A percentile compares a stretch with the other conserved stretches of the same genome.
Evolutionary conservation across 2,329 filamentous ascomycete genomes (phyloP).

Genomic region (Fusarium sulawesiense): DNA sequence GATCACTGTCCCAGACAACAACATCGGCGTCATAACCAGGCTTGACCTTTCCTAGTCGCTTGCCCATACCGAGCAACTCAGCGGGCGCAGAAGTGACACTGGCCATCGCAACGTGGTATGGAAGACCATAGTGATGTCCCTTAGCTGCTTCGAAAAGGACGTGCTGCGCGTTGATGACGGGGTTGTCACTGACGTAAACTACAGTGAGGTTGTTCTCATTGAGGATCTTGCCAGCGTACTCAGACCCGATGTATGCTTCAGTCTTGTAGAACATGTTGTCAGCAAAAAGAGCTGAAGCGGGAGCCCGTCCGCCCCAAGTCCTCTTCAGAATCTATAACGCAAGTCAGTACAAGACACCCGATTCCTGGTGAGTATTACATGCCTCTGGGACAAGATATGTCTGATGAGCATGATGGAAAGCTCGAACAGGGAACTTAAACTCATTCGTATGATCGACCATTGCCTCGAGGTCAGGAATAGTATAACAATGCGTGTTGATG

Average conservation of each 20-base stretch:
- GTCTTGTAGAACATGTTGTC: constrained; percentile 80
- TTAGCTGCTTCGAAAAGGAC: constrained; percentile 74
- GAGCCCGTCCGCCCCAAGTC: constrained; percentile 64
- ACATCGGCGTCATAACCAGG: constrained; percentile 71
- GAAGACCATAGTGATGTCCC: constrained; percentile 68
- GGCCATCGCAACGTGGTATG: constrained; percentile 69
- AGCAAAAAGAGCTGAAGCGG: constrained; percentile 73
- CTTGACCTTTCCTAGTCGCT: constrained; percentile 71
- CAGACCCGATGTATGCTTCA: constrained; percentile 72
- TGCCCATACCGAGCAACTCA: constrained; percentile 66
- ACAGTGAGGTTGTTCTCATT: constrained; percentile 73
- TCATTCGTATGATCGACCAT: constrained; percentile 78
- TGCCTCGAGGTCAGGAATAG: constrained; percentile 74
- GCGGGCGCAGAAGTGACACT: constrained; percentile 70
- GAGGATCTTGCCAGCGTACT: constrained; percentile 73
- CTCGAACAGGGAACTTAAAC: constrained; percentile 73
- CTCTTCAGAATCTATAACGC: constrained; percentile 62
- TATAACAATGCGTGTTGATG: constrained; percentile 79
- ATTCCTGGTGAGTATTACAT: constrained; percentile 15
- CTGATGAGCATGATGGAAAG: constrained; percentile 77
- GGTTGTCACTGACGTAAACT: constrained; percentile 78
- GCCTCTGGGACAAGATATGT: constrained; percentile 74
- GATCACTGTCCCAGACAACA: constrained; percentile 72
- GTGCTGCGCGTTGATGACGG: constrained; percentile 76
- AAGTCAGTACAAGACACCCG: constrained; percentile 1